Evolutionary conservation across 257 asterid genomes (phyloP), one percentile per base, ranked within the genome.

Genomic region (Gynochthodes officinalis): DNA sequence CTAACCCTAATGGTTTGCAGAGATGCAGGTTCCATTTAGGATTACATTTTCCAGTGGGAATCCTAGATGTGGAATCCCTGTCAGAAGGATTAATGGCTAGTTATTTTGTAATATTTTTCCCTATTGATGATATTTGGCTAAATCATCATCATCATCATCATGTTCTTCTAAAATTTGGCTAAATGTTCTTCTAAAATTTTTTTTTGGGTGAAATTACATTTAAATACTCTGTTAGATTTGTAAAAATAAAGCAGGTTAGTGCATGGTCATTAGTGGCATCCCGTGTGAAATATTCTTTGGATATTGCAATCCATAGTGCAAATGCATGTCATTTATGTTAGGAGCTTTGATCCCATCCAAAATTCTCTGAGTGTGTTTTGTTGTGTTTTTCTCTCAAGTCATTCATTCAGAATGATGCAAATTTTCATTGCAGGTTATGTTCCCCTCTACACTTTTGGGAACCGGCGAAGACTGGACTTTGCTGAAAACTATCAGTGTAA

Each of bases 401-500:
- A 32, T 40, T 30, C 16, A 52, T 62, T 64, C 42, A 39, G 19
- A 67, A 59, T 70, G n/a, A 27, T 72, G 59, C 58, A 18, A 32
- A 64, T 72, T 46, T 69, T 21, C 15, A 12, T 67, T 83, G 71
- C 85, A 94, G 99, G 98, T 94, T 74, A 87, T 94, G 84, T 94
- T 94, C 82, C 99, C 99, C 50, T 88, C 98, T 74, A 83, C 96
- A 30, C 99, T 91, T 79, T 86, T 94, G 72, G 99, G 99, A 83
- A 91, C 99, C 25, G 96, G 88, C 82, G 97, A 94, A 80, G 86
- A 77, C 69, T 94, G 99, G 99, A 94, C 99, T 75, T 77, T 94
- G 89, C 87, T 94, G 99, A 89, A 90, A 80, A 91, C 97, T 30
- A 91, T 94, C 82, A 94, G 99, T 63, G 99, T 90, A 33, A 94